Evolutionary conservation across 2,329 filamentous ascomycete species (phyloP), one percentile per base, ranked within the genome.

Genomic region (Penicillium sp.): DNA sequence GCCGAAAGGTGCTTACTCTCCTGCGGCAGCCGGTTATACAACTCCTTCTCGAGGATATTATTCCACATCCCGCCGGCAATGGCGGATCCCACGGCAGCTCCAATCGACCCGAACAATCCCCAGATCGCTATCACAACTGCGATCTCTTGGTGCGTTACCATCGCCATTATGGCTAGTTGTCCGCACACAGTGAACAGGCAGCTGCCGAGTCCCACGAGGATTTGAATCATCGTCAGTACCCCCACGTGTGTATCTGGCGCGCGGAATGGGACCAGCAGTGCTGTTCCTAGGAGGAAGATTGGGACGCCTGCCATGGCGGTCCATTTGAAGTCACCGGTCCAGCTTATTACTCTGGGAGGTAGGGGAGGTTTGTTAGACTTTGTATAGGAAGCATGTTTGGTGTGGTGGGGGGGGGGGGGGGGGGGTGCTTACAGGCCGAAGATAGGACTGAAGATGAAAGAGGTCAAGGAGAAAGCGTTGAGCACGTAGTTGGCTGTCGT

Each of bases 61-160:
- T 59, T 59, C 53, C 57, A 59, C 57, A 57, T 59, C 4, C 42
- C 43, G 19, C 57, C 57, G 10, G 57, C 53, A 17, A 59, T 53
- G 4, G 57, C 57, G 38, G 25, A n/a, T 12, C 57, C 57, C 8
- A 59, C 41, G 1, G 53, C 36, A 3, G 53, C 57, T 17, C 57
- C 53, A 7, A 59, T 59, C 2, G 53, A 51, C 4, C 57, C 53
- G 13, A 57, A 59, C 1, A 59, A 41, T 13, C 57, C 57, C 35
- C 43, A 59, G 21, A 59, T 51, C 9, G 57, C 57, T 1, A 49
- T 8, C 17, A 59, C 49, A 7, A 57, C 57, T 0, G 53, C 53
- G 9, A 59, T 27, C 29, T 59, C 57, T 53, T 59, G 53, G 48
- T 59, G 57, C 2, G 36, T 57, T 4, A 59, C 57, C 10, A 36